phyloP scores from a whole-genome alignment of 208 protist genomes.

The Acanthamoeba culbertsoni region DNA sequence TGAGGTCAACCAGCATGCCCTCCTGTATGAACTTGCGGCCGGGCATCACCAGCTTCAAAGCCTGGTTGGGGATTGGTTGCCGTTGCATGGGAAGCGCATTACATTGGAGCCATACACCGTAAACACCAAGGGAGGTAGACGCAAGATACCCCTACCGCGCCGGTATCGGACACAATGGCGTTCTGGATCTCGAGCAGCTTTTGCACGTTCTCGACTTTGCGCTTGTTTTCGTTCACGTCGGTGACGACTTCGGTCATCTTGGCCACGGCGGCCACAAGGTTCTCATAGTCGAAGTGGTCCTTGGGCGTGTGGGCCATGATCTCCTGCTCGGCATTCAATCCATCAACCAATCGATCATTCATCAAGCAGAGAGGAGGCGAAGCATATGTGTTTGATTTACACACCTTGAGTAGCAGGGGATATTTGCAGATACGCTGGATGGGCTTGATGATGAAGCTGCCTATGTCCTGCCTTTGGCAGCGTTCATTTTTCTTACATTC shows the following conservation, averaged over 20 bases:
- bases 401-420: not conserved
- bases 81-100: not conserved
- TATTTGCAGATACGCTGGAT: constrained; percentile 54
- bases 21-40: constrained; percentile 41
- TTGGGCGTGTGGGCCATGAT: constrained; percentile 26
- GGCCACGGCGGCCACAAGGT: not conserved
- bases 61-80: not conserved
- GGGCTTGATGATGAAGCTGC: constrained; percentile 60
- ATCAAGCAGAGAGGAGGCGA: not conserved
- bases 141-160: not conserved
- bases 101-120: not conserved
- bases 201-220: constrained; percentile 37
- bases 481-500: constrained; percentile 32
- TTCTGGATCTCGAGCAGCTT: constrained; percentile 54
- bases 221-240: constrained; percentile 56
- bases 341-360: not conserved
- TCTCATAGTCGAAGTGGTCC: constrained; percentile 55
- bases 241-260: constrained; percentile 53
- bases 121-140: not conserved
- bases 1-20: constrained; percentile 7
- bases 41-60: constrained; percentile 24
- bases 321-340: not conserved
- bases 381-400: no score
- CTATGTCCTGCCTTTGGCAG: constrained; percentile 32
- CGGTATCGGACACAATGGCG: not conserved